Evolutionary conservation across 352 stramenopile species (phyloP).

Genomic region (Phytophthora niederhauseri): DNA sequence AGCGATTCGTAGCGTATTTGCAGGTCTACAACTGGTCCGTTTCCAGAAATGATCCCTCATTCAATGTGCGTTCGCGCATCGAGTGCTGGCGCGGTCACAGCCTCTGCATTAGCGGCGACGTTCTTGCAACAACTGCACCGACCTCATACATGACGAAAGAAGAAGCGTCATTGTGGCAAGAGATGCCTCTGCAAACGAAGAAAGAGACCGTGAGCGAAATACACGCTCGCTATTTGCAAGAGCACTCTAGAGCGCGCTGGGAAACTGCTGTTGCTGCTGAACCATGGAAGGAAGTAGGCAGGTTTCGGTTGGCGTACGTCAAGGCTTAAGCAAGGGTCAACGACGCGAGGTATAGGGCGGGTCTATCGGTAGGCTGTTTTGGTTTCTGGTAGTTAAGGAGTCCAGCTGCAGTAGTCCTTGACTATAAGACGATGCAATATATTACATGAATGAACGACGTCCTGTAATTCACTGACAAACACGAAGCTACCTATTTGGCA

Average conservation of each 20-base stretch:
- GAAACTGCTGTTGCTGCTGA: too few relatives aligned
- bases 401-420: too few relatives aligned
- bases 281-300: too few relatives aligned
- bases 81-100: conserved; percentile 45
- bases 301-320: too few relatives aligned
- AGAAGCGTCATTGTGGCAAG: neutral
- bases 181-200: neutral
- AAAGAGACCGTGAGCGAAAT: neutral
- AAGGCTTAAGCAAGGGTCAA: too few relatives aligned
- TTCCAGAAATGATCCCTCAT: conserved; percentile 21
- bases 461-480: too few relatives aligned
- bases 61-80: conserved; percentile 43
- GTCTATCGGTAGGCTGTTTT: too few relatives aligned
- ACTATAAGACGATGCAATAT: too few relatives aligned
- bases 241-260: neutral
- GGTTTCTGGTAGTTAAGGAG: too few relatives aligned
- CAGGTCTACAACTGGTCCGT: conserved; percentile 43
- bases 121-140: conserved; percentile 30
- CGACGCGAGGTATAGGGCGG: too few relatives aligned
- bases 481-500: too few relatives aligned
- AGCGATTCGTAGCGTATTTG: conserved; percentile 43
- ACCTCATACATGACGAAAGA: neutral
- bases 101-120: conserved; percentile 46
- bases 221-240: neutral
- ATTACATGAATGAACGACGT: too few relatives aligned